Evolutionary conservation across 495 filamentous ascomycete genomes (phyloP).

Genomic region (Xylaria acuta): DNA sequence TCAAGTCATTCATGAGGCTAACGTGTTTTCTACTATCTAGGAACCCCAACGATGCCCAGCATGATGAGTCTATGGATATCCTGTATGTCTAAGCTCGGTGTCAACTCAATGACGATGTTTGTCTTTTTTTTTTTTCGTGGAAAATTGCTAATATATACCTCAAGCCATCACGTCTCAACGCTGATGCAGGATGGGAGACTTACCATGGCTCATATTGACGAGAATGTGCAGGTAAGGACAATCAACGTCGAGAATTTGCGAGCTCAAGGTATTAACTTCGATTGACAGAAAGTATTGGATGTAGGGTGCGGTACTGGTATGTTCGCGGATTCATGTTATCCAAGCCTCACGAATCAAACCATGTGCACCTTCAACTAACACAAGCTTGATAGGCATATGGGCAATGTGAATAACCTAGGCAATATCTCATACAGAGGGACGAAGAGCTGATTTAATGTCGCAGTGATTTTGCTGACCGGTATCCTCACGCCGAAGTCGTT

Average conservation of each 20-base stretch:
- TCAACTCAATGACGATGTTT: background rate
- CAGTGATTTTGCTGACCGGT: slow-evolving; percentile 65
- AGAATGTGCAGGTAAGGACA: slow-evolving; percentile 37
- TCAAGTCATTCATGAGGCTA: background rate
- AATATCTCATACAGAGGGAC: background rate
- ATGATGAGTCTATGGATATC: slow-evolving; percentile 47
- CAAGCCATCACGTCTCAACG: slow-evolving; percentile 44
- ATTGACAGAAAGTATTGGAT: slow-evolving; percentile 42
- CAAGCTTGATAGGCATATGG: slow-evolving; percentile 41
- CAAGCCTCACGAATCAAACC: background rate
- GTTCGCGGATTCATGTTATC: slow-evolving; percentile 8
- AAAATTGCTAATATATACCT: slow-evolving; percentile 9
- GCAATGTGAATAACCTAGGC: slow-evolving; percentile 40
- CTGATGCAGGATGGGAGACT: slow-evolving; percentile 53
- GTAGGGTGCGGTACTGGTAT: slow-evolving; percentile 48
- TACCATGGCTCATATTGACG: slow-evolving; percentile 42
- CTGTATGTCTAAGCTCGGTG: slow-evolving; percentile 26
- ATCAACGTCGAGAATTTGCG: background rate
- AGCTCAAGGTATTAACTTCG: slow-evolving; percentile 3
- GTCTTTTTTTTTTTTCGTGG: background rate
- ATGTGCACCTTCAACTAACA: slow-evolving; percentile 3
- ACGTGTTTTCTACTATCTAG: slow-evolving; percentile 25
- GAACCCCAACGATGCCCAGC: slow-evolving; percentile 46
- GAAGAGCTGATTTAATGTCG: background rate
- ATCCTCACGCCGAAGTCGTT: slow-evolving; percentile 57